Conservation (phyloP, 352 stramenopile species). For the Phytophthora cryptogea region DNA sequence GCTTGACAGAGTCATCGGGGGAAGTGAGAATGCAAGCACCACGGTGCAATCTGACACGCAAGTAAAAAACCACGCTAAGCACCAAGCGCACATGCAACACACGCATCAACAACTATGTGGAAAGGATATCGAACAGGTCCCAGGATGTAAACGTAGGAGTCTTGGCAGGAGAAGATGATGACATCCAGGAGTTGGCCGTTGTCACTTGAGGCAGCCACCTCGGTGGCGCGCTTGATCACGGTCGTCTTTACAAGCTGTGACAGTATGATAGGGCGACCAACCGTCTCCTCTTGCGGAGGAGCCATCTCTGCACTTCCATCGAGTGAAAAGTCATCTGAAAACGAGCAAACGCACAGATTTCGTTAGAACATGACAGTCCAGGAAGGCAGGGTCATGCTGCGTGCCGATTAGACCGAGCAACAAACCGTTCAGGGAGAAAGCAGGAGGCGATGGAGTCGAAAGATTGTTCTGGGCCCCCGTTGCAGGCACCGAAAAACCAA, state of each 20-base stretch:
- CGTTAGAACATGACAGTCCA: conserved; percentile 7
- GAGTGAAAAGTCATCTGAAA: conserved; percentile 50
- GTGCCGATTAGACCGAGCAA: background rate
- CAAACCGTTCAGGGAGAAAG: conserved; percentile 43
- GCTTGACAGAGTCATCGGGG: too few relatives aligned
- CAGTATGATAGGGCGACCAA: conserved; percentile 51
- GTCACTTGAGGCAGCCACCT: conserved; percentile 46
- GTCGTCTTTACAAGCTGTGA: conserved; percentile 76
- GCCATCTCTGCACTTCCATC: conserved; percentile 28
- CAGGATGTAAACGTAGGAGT: conserved; percentile 95
- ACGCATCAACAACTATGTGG: conserved; percentile 11
- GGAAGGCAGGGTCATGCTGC: background rate
- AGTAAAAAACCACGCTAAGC: background rate
- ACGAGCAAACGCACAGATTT: conserved; percentile 8
- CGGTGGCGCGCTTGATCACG: conserved; percentile 76
- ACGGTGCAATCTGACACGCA: background rate
- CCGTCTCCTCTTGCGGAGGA: conserved; percentile 22
- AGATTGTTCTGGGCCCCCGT: conserved; percentile 25
- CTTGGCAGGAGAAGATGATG: conserved; percentile 92
- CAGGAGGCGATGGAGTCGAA: conserved; percentile 28
- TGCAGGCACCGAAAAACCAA: conserved; percentile 62
- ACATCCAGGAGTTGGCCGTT: conserved; percentile 56
- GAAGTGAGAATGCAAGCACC: too few relatives aligned
- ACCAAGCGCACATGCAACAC: conserved; percentile 6
- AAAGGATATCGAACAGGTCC: conserved; percentile 92